A percentile compares a stretch with the other conserved stretches of the same genome.
Evolutionary conservation across 352 stramenopile genomes (phyloP).

Genomic region (Globisporangium acanthophoron): DNA sequence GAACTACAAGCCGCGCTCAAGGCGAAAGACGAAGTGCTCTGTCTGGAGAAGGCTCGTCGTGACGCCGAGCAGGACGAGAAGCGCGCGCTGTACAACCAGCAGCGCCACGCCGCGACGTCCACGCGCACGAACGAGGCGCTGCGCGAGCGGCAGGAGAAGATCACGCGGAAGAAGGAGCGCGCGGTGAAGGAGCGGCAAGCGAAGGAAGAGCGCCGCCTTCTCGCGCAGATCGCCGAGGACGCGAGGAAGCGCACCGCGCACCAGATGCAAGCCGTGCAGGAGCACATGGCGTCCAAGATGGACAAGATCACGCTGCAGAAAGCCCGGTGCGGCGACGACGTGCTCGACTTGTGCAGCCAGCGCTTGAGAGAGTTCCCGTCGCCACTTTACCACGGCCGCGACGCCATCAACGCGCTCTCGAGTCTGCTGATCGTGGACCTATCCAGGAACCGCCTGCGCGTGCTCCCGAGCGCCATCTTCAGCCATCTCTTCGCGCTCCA

Average conservation of each 20-base stretch:
- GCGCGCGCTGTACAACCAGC: constrained; percentile 33
- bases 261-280: constrained; percentile 41
- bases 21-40: constrained; percentile 50
- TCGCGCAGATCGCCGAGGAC: constrained; percentile 33
- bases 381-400: constrained; percentile 42
- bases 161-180: constrained; percentile 46
- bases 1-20: constrained; percentile 38
- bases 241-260: constrained; percentile 33
- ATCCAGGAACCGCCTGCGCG: constrained; percentile 39
- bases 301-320: constrained; percentile 44
- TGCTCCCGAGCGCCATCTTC: constrained; percentile 41
- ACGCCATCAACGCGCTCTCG: constrained; percentile 44
- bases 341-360: constrained; percentile 31
- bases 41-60: constrained; percentile 37
- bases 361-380: constrained; percentile 33
- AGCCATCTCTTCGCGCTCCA: constrained; percentile 56
- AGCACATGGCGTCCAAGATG: constrained; percentile 52
- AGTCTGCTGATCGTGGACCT: constrained; percentile 66
- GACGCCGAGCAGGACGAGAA: constrained; percentile 41
- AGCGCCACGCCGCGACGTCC: constrained; percentile 41
- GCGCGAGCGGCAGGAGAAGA: constrained; percentile 60
- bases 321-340: constrained; percentile 46
- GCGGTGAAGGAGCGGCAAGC: constrained; percentile 53
- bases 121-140: constrained; percentile 58
- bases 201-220: constrained; percentile 45